These are phyloP conservation scores for Blumeriella jaapii DNA, from an alignment of 2,329 filamentous ascomycete genomes.

Conservation along the genomic window DNA sequence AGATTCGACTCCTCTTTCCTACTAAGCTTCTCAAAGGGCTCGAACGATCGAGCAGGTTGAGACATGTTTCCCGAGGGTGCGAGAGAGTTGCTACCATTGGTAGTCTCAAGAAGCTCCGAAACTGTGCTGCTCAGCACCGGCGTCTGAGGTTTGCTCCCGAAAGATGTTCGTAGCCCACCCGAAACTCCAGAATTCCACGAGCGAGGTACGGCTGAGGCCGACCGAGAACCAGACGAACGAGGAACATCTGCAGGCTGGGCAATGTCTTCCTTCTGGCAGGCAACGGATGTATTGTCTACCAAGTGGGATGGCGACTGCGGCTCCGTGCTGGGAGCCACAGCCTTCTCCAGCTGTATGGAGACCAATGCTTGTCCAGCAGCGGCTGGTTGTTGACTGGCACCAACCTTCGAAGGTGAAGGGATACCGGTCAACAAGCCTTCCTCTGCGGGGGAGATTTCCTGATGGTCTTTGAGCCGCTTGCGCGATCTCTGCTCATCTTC, in stretches of 20 bases:
- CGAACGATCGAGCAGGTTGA: background rate
- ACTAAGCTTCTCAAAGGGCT: background rate
- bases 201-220: background rate
- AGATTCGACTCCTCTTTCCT: background rate
- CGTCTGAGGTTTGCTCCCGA: conserved; percentile 21
- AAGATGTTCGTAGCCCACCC: conserved; percentile 31
- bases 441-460: background rate
- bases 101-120: background rate
- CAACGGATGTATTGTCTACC: too few species aligned
- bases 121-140: background rate
- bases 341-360: background rate
- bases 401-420: background rate
- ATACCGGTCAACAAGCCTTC: conserved; percentile 2
- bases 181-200: conserved; percentile 34
- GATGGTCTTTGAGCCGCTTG: conserved; percentile 6
- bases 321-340: background rate
- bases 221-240: background rate
- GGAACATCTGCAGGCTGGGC: background rate
- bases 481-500: conserved; percentile 14
- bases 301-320: background rate
- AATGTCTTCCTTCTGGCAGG: background rate
- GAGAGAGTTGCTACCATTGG: background rate
- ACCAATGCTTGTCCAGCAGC: background rate
- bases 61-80: background rate
- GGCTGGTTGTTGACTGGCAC: background rate